phyloP scores from a whole-genome alignment of 257 asterid genomes.

The Przewalskia tangutica region DNA sequence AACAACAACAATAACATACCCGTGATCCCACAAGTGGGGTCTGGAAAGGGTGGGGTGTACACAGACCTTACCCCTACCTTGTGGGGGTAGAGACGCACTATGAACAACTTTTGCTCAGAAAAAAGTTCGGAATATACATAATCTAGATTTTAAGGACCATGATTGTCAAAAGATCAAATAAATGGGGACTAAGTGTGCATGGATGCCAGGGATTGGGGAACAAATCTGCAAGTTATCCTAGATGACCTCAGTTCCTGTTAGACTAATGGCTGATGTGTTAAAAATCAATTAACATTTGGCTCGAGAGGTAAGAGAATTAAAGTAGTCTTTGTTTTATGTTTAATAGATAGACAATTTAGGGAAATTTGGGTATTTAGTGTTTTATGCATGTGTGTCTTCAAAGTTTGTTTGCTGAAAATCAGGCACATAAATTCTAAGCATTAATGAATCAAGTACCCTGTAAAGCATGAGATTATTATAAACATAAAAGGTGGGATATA shows the following conservation, averaged over 20 bases:
- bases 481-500: neutral
- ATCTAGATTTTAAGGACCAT: neutral
- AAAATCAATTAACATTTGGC: neutral
- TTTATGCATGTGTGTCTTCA: neutral
- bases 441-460: neutral
- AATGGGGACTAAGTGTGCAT: neutral
- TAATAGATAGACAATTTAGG: neutral
- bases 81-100: too few species aligned
- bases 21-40: too few species aligned
- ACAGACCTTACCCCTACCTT: too few species aligned
- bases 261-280: neutral
- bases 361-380: conserved; percentile 1
- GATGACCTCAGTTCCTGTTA: neutral
- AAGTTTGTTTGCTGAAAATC: neutral
- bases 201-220: neutral
- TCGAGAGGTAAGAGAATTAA: neutral
- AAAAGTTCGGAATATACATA: neutral
- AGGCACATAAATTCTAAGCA: neutral
- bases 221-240: neutral
- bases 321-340: neutral
- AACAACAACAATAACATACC: too few species aligned
- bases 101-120: neutral
- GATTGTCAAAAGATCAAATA: neutral
- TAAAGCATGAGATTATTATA: neutral
- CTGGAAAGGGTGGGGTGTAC: too few species aligned